Conservation (phyloP, 331 rosid genomes). For the Rhamnella rubrinervis region DNA sequence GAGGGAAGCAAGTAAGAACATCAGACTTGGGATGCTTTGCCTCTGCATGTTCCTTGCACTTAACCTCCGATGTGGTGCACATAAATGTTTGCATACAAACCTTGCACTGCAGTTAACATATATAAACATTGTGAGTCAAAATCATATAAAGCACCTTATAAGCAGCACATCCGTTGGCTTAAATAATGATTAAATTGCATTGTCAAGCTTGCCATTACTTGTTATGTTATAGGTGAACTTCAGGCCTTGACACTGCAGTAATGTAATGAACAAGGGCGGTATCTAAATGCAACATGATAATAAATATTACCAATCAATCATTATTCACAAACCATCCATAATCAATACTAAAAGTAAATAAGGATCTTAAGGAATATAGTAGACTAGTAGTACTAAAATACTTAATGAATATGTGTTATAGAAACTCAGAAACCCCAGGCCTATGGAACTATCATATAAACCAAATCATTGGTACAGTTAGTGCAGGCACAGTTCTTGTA, state of each 20-base stretch:
- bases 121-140: neutral
- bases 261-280: no score
- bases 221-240: no score
- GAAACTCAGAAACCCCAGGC: no score
- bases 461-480: no score
- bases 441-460: no score
- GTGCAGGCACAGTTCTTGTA: no score
- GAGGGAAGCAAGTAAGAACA: constrained; percentile 66
- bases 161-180: neutral
- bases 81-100: constrained; percentile 97
- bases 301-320: no score
- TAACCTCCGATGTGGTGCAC: constrained; percentile 93
- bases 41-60: constrained; percentile 95
- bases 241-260: neutral
- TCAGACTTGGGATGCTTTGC: constrained; percentile 96
- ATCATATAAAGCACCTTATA: neutral
- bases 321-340: neutral
- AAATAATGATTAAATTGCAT: neutral
- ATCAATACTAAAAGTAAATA: neutral
- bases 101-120: constrained; percentile 67
- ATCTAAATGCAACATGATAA: no score
- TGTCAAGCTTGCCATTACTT: no score
- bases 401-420: no score
- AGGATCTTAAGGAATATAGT: no score
- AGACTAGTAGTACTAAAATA: no score